These are phyloP conservation scores for Nemania bipapillata DNA, from an alignment of 2,329 filamentous ascomycete species.

Conservation along the genomic window DNA sequence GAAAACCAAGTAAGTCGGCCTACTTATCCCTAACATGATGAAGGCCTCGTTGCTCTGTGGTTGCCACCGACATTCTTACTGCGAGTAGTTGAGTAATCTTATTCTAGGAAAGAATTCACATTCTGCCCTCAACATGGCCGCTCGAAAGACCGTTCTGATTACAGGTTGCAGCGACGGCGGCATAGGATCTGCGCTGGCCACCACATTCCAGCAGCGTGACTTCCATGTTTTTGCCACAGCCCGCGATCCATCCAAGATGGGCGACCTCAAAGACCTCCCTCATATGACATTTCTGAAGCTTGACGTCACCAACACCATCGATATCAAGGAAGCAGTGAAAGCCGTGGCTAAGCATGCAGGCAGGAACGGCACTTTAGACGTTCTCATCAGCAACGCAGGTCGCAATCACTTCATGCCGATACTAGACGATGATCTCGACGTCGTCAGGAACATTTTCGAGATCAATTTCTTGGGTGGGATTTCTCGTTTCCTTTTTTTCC, in stretches of 20 bases:
- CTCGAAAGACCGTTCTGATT: constrained; percentile 45
- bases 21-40: not conserved
- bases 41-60: not conserved
- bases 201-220: constrained; percentile 42
- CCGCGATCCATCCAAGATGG: constrained; percentile 43
- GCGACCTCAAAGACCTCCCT: constrained; percentile 36
- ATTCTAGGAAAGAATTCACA: not conserved
- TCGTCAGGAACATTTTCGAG: constrained; percentile 44
- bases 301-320: constrained; percentile 41
- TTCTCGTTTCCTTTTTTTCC: not conserved
- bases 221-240: constrained; percentile 47
- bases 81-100: not conserved
- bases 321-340: constrained; percentile 42
- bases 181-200: constrained; percentile 45
- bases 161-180: constrained; percentile 50
- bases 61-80: not conserved
- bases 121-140: constrained; percentile 27
- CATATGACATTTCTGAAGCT: constrained; percentile 44
- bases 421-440: constrained; percentile 43
- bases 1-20: not conserved
- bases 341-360: constrained; percentile 40
- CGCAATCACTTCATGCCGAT: constrained; percentile 48
- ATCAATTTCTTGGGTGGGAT: constrained; percentile 47
- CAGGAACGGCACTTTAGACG: constrained; percentile 40
- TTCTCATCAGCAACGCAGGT: constrained; percentile 46